Conservation (phyloP, 495 filamentous ascomycete genomes). For the Penicillium flavigenum region DNA sequence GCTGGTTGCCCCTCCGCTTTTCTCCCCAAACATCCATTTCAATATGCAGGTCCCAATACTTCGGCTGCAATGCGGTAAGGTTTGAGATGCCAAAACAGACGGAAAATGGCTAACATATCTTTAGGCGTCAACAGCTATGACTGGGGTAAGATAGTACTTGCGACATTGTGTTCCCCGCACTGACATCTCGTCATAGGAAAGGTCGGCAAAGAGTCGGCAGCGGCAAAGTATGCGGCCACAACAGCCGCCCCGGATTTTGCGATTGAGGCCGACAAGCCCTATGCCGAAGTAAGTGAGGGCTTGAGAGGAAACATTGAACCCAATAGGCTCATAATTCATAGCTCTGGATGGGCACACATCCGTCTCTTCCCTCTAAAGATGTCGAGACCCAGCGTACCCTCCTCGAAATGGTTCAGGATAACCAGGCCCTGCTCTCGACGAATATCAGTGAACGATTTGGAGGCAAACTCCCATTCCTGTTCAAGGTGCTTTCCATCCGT, state of each 20-base stretch:
- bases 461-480: constrained; percentile 85
- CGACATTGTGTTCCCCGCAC: constrained; percentile 26
- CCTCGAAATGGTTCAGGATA: constrained; percentile 86
- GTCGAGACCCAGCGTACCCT: constrained; percentile 79
- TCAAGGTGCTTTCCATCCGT: constrained; percentile 92
- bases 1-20: constrained; percentile 18
- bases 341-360: constrained; percentile 99
- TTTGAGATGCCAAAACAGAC: neutral
- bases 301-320: neutral
- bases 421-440: constrained; percentile 72
- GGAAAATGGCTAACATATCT: constrained; percentile 7
- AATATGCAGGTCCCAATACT: constrained; percentile 82
- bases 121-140: constrained; percentile 94
- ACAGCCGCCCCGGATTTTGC: constrained; percentile 68
- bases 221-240: constrained; percentile 73
- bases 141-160: constrained; percentile 64
- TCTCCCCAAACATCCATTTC: constrained; percentile 18
- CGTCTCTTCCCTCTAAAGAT: constrained; percentile 90
- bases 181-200: constrained; percentile 53
- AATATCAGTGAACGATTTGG: constrained; percentile 71
- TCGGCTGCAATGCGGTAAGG: constrained; percentile 84
- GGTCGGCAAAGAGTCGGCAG: constrained; percentile 71
- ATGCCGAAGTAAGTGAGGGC: constrained; percentile 68
- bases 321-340: constrained; percentile 39
- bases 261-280: constrained; percentile 75